Percentiles rank a stretch among this genome's conserved stretches.
These are phyloP conservation scores for Senna siamea DNA, from an alignment of 306 rosid species.

Conservation along the genomic window DNA sequence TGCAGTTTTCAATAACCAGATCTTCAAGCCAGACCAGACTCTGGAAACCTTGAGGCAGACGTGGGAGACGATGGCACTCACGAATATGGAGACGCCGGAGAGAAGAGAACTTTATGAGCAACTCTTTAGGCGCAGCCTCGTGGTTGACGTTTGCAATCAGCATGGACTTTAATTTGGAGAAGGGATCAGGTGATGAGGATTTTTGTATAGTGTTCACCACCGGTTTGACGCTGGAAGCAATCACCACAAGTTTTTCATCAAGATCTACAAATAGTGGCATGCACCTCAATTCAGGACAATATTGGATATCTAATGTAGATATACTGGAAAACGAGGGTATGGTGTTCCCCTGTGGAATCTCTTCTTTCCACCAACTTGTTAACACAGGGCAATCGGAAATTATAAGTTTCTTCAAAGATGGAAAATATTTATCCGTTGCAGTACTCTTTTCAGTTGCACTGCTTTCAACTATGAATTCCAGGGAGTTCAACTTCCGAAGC, in stretches of 20 bases:
- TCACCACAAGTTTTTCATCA: background rate
- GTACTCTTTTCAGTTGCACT: too few species aligned
- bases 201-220: background rate
- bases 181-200: background rate
- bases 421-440: background rate
- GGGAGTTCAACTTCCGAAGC: background rate
- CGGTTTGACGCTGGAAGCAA: background rate
- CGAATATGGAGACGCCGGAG: constrained; percentile 19
- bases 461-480: constrained; percentile 24
- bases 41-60: background rate
- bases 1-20: constrained; percentile 12
- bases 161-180: constrained; percentile 35
- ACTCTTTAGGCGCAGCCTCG: background rate
- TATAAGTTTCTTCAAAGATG: constrained; percentile 20
- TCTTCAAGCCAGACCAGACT: background rate
- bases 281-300: constrained; percentile 28
- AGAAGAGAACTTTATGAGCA: constrained; percentile 20
- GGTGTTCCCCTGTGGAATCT: rapidly evolving
- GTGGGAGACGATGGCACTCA: background rate
- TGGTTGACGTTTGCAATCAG: too few species aligned
- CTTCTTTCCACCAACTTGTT: constrained; percentile 27
- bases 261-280: constrained; percentile 35
- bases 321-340: constrained; percentile 10
- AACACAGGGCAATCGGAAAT: constrained; percentile 18
- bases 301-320: background rate